Percentiles rank a stretch among this genome's conserved stretches.
These are phyloP conservation scores for Corchorus capsularis DNA, from an alignment of 345 rosid species.

Conservation along the genomic window DNA sequence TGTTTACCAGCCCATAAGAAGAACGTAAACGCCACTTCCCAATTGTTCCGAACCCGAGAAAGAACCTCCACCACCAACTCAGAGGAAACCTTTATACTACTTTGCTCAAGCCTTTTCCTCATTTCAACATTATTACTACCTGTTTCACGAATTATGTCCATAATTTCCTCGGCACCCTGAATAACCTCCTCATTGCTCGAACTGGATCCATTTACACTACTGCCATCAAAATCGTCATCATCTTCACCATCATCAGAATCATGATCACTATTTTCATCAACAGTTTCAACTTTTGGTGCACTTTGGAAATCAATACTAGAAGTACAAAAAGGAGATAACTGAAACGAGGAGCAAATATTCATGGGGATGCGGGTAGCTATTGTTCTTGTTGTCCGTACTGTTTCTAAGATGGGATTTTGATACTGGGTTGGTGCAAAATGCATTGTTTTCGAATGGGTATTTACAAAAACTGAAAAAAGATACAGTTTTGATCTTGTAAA, in stretches of 20 bases:
- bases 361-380: neutral
- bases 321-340: constrained; percentile 28
- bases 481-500: constrained; percentile 21
- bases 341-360: constrained; percentile 17
- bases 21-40: constrained; percentile 90
- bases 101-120: constrained; percentile 58
- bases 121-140: constrained; percentile 40
- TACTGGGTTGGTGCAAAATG: neutral
- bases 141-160: constrained; percentile 42
- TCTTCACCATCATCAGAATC: constrained; percentile 29
- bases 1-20: constrained; percentile 82
- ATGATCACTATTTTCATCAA: constrained; percentile 17
- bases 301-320: constrained; percentile 28
- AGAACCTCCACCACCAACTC: constrained; percentile 75
- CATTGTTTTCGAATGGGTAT: constrained; percentile 17
- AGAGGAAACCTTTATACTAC: constrained; percentile 49
- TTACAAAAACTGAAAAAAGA: constrained; percentile 8
- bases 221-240: constrained; percentile 28
- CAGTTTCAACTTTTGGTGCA: neutral
- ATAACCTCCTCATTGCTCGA: constrained; percentile 30
- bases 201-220: constrained; percentile 14
- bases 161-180: constrained; percentile 45
- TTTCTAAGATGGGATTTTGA: constrained; percentile 17
- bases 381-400: neutral
- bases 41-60: constrained; percentile 70